phyloP scores from a whole-genome alignment of 345 rosid species.

The Melaleuca alternifolia region DNA sequence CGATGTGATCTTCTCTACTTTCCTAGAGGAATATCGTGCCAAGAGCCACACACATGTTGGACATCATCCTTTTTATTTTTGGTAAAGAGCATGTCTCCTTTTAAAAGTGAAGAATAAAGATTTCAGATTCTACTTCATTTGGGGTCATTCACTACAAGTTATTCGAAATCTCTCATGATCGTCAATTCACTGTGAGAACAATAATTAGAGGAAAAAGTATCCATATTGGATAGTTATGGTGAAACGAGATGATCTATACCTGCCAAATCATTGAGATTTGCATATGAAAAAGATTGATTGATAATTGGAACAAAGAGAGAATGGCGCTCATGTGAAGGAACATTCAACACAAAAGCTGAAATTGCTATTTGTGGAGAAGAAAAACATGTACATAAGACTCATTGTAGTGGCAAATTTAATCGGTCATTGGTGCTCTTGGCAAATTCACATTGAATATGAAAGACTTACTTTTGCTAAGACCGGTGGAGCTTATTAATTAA shows the following conservation, averaged over 20 bases:
- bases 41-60: not conserved
- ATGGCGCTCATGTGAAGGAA: not conserved
- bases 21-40: not conserved
- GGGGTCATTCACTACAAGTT: too few species aligned
- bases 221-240: too few species aligned
- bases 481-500: not conserved
- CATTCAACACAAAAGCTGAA: too few species aligned
- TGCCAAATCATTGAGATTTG: rapidly evolving
- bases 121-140: too few species aligned
- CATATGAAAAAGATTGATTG: not conserved
- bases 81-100: too few species aligned
- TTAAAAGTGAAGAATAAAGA: too few species aligned
- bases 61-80: too few species aligned
- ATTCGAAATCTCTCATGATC: too few species aligned
- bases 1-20: not conserved
- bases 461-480: not conserved
- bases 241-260: rapidly evolving
- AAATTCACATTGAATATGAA: not conserved
- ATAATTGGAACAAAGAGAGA: not conserved
- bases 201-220: too few species aligned
- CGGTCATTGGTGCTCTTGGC: not conserved
- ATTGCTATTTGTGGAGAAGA: too few species aligned
- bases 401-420: not conserved
- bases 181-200: too few species aligned
- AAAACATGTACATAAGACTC: not conserved